phyloP scores from a whole-genome alignment of 345 rosid species.

The Eucalyptus cladocalyx region DNA sequence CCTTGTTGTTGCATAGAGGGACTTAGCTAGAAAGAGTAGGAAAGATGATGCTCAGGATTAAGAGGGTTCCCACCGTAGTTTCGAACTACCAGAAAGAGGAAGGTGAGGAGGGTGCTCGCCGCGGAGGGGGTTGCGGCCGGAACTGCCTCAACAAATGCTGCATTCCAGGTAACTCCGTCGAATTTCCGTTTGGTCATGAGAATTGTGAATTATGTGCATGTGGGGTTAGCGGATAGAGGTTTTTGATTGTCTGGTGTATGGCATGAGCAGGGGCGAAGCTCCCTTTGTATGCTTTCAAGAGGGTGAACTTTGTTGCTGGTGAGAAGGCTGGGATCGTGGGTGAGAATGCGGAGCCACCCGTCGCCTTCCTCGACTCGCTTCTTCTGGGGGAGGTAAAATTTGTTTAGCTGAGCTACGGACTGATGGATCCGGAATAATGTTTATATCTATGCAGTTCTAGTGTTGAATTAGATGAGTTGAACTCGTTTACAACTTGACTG shows the following conservation, averaged over 20 bases:
- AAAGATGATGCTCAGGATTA: constrained; percentile 65
- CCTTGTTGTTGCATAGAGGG: background rate
- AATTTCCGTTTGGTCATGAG: background rate
- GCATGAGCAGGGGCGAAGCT: constrained; percentile 44
- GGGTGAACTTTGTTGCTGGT: constrained; percentile 5
- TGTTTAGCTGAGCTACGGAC: background rate
- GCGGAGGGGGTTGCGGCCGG: constrained; percentile 66
- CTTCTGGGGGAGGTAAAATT: constrained; percentile 71
- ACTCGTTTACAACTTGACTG: background rate
- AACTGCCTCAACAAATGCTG: constrained; percentile 71
- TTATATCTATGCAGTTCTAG: background rate
- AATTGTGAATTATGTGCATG: background rate
- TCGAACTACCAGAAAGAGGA: constrained; percentile 83
- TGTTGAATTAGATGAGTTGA: background rate
- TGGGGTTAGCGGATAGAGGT: background rate
- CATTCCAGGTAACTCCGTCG: constrained; percentile 34
- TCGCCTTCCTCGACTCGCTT: constrained; percentile 62
- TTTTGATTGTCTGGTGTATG: background rate
- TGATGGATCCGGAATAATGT: background rate
- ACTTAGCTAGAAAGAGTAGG: background rate
- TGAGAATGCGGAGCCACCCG: constrained; percentile 29
- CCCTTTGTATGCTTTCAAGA: constrained; percentile 70
- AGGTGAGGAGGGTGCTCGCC: constrained; percentile 34
- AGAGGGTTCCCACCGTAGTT: constrained; percentile 80
- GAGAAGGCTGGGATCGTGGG: constrained; percentile 6